Evolutionary conservation across 2,329 filamentous ascomycete genomes (phyloP), one percentile per base, ranked within the genome.

Genomic region (Aspergillus sp.): DNA sequence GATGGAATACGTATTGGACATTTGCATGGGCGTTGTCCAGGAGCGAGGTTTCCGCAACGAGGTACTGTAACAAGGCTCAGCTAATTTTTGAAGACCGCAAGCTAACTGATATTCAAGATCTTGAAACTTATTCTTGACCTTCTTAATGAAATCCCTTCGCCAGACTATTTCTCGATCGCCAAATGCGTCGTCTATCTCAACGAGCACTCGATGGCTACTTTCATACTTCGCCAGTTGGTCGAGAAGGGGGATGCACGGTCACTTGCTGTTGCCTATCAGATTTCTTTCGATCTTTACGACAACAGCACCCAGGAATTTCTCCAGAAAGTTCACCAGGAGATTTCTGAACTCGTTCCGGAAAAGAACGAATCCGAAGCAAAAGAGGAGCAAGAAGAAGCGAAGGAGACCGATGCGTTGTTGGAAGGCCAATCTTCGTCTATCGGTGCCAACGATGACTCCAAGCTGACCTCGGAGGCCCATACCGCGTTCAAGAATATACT

Each of bases 241-340:
- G 83, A 89, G 60, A 90, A 90, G 63, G 90, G 87, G 6, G 90
- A 96, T 65, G 82, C 86, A 51, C 86, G 86, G 59, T 92, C 91
- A 0, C 85, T 91, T 15, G 90, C 93, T 19, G 89, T 91, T 50
- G 95, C 95, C 17, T 99, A 98, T 74, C 95, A 99, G 73, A 96
- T 99, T 57, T 95, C 93, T 1, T 99, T 99, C 69, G 95, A 99
- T 70, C 83, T 99, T 6, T 98, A 97, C 75, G 95, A 99, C 77
- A 99, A 99, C 70, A 95, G 95, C 65, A 98, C 95, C 0, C 95
- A 99, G 69, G 95, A 98, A 72, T 99, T 99, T 68, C 77, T 99
- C 23, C 87, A 88, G 65, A 97, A 95, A 77, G 90, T 99, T 45
- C 88, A 93, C 69, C 86, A 90, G 58, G 87, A 90, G 46, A 80